Conservation (phyloP, 2,329 filamentous ascomycete species). For the Talaromyces sp. region DNA sequence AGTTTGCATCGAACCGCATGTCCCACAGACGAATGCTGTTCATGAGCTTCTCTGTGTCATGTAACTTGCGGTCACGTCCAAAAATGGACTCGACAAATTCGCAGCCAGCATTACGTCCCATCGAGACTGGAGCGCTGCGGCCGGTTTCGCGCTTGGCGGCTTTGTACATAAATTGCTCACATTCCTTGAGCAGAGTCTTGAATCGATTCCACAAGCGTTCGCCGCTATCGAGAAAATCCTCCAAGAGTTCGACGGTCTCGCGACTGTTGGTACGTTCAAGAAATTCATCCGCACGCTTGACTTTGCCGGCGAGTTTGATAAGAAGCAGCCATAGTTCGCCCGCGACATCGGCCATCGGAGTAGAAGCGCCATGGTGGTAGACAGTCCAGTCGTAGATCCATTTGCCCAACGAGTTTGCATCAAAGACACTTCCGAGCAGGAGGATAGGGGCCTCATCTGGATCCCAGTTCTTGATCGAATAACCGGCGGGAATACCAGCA, state of each 20-base stretch:
- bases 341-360: conserved; percentile 83
- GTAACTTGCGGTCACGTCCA: conserved; percentile 81
- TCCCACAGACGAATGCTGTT: conserved; percentile 82
- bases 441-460: conserved; percentile 90
- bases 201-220: conserved; percentile 83
- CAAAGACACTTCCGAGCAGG: conserved; percentile 90
- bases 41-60: conserved; percentile 92
- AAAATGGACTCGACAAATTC: conserved; percentile 98
- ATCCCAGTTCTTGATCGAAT: conserved; percentile 98
- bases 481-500: conserved; percentile 76
- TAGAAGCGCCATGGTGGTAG: conserved; percentile 76
- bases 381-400: conserved; percentile 99
- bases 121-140: conserved; percentile 63
- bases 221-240: conserved; percentile 86
- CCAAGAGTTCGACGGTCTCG: conserved; percentile 75
- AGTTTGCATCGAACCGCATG: conserved; percentile 92
- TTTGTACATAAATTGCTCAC: conserved; percentile 93
- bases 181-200: conserved; percentile 80
- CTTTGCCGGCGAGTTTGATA: conserved; percentile 89
- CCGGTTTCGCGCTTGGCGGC: conserved; percentile 68
- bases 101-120: conserved; percentile 87
- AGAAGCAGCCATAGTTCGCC: conserved; percentile 93
- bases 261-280: conserved; percentile 66
- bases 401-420: conserved; percentile 94
- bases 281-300: conserved; percentile 82